Percentiles rank a stretch among this genome's conserved stretches.
These are phyloP conservation scores for Teratosphaeria gauchensis DNA, from an alignment of 2,329 filamentous ascomycete genomes.

Conservation along the genomic window DNA sequence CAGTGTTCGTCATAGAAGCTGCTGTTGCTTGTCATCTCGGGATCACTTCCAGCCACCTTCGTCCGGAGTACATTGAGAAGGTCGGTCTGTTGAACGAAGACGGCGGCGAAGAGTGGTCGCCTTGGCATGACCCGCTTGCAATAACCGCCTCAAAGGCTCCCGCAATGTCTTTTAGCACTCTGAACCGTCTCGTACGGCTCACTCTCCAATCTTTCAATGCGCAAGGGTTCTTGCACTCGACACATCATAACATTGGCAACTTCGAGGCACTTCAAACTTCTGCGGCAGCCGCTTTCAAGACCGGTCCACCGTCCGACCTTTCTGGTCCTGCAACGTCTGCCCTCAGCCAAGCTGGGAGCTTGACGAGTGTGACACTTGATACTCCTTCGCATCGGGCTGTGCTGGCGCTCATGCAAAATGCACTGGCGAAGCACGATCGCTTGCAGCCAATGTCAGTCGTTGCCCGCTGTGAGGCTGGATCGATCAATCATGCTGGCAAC, in stretches of 20 bases:
- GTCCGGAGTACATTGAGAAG: slow-evolving; percentile 37
- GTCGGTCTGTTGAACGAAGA: slow-evolving; percentile 46
- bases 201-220: slow-evolving; percentile 2
- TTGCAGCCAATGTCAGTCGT: background rate
- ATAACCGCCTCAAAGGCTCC: slow-evolving; percentile 21
- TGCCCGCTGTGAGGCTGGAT: background rate
- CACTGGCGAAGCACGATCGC: background rate
- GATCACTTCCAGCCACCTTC: slow-evolving; percentile 40
- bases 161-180: slow-evolving; percentile 37
- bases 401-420: background rate
- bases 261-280: background rate
- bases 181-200: slow-evolving; percentile 39
- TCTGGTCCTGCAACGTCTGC: background rate
- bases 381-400: background rate
- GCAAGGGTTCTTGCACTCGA: background rate
- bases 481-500: background rate
- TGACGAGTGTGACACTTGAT: background rate
- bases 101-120: slow-evolving; percentile 64
- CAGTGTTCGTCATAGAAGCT: slow-evolving; percentile 55
- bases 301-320: background rate
- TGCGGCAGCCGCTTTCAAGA: background rate
- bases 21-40: slow-evolving; percentile 44
- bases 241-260: background rate
- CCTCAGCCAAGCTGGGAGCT: background rate
- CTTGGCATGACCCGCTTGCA: slow-evolving; percentile 47